Base-by-base conservation (phyloP, 306 rosid genomes). In the Malus asiatica region DNA sequence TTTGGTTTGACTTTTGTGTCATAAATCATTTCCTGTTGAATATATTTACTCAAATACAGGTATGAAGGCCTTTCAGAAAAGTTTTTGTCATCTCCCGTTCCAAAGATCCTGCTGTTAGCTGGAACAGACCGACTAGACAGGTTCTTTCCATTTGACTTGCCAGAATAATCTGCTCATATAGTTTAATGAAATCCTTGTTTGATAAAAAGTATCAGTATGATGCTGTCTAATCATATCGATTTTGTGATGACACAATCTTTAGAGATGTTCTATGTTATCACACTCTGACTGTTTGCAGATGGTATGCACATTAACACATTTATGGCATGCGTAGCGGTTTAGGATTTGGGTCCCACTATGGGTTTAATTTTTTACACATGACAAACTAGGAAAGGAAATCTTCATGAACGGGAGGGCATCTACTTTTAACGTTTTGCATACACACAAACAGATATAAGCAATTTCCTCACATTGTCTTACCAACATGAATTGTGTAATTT, bases 101-200 rank as follows among this genome's bases (percentile, higher is more conserved):
- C 99, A 8, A 95, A 95, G 96, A 80, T 95, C 76, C 71, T 95
- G 89, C 89, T 95, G 77, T 84, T 95, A 80, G 97, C 99, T 19
- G 99, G 99, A 73, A 86, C 99, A 72, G 99, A 95, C 81, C 88
- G 99, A 89, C 84, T 95, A 79, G 99, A 95, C 89, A 95, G 91
- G 99, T 95, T 53, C 71, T 53, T 23, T 74, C 68, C 59, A 44
- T 72, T 73, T 23, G 35, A 60, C 67, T 52, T 71, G 51, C 69
- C 38, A 44, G 70, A 58, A 30, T 62, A 66, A 77, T 58, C 30
- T 81, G 51, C 13, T 46, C 70, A 71, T 52, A 25, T 35, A 8
- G 11, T 66, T 66, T 70, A 22, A 16, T 48, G 63, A 71, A 40
- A 66, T 58, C 66, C 4, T 33, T 53, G 70, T 51, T 55, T 44